Percentiles rank a stretch among this genome's conserved stretches.
Conservation (phyloP, 768 basidiomycete genomes). For the Kwoniella mangroviensis region DNA sequence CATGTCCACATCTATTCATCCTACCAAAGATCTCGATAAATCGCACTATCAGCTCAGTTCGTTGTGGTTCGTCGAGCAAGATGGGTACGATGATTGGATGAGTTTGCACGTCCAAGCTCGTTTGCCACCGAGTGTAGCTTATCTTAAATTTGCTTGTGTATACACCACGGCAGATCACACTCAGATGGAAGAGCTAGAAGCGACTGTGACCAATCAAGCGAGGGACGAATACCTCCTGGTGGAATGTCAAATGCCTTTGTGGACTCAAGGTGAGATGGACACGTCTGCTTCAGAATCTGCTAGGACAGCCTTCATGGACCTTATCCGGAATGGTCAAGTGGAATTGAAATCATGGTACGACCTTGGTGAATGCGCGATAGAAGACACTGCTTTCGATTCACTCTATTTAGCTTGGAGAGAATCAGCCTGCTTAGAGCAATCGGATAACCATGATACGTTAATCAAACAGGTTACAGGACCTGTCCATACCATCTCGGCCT, state of each 20-base stretch:
- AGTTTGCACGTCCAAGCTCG: conserved; percentile 2
- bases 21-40: conserved; percentile 1
- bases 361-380: background rate
- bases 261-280: conserved; percentile 7
- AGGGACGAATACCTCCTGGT: conserved; percentile 16
- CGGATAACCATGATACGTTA: background rate
- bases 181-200: conserved; percentile 1
- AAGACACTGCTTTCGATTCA: conserved; percentile 1
- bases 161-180: background rate
- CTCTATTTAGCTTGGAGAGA: conserved; percentile 5
- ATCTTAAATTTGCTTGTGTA: conserved; percentile 1
- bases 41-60: conserved; percentile 7
- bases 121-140: background rate
- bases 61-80: conserved; percentile 16
- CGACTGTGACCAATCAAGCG: background rate
- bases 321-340: background rate
- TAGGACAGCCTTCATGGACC: background rate
- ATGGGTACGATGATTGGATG: conserved; percentile 10
- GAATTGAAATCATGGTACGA: conserved; percentile 7
- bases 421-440: background rate
- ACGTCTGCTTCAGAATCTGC: background rate
- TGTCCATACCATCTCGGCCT: background rate
- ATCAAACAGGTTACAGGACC: background rate
- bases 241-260: conserved; percentile 15
- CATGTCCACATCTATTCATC: conserved; percentile 7